Evolutionary conservation across 352 stramenopile genomes (phyloP).

Genomic region (Phytophthora megakarya): DNA sequence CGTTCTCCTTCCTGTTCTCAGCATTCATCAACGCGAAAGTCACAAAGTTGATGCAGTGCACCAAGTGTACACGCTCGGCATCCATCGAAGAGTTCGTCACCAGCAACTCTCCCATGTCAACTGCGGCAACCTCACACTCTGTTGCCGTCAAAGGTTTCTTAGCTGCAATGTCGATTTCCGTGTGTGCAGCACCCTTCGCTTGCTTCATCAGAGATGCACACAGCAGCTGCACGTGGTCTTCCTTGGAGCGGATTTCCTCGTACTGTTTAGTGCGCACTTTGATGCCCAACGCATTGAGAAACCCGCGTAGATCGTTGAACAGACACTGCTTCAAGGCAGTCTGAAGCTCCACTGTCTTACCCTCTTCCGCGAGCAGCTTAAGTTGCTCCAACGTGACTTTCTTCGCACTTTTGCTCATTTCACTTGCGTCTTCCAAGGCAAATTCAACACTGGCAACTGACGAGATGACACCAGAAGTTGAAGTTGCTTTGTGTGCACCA

Average conservation of each 20-base stretch:
- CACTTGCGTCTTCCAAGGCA: background rate
- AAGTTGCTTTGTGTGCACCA: no score
- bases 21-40: slow-evolving; percentile 3
- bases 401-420: background rate
- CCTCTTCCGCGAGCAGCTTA: background rate
- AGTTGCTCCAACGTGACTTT: slow-evolving; percentile 15
- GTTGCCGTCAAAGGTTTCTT: no score
- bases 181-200: no score
- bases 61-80: slow-evolving; percentile 3
- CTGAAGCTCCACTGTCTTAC: slow-evolving; percentile 3
- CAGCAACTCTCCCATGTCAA: no score
- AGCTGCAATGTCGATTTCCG: no score
- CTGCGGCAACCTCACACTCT: background rate
- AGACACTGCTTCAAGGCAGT: background rate
- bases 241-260: slow-evolving; percentile 16
- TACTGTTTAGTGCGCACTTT: slow-evolving; percentile 21
- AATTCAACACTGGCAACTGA: slow-evolving; percentile 15
- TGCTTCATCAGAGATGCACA: slow-evolving; percentile 3
- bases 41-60: slow-evolving; percentile 15
- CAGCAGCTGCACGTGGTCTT: slow-evolving; percentile 15
- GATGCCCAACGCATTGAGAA: slow-evolving; percentile 8
- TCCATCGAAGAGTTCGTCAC: no score
- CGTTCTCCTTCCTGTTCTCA: slow-evolving; percentile 5
- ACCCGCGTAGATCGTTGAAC: slow-evolving; percentile 22
- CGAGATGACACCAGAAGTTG: slow-evolving; percentile 18